Conservation (phyloP, 2,329 filamentous ascomycete genomes). For the Thyridium curvatum region DNA sequence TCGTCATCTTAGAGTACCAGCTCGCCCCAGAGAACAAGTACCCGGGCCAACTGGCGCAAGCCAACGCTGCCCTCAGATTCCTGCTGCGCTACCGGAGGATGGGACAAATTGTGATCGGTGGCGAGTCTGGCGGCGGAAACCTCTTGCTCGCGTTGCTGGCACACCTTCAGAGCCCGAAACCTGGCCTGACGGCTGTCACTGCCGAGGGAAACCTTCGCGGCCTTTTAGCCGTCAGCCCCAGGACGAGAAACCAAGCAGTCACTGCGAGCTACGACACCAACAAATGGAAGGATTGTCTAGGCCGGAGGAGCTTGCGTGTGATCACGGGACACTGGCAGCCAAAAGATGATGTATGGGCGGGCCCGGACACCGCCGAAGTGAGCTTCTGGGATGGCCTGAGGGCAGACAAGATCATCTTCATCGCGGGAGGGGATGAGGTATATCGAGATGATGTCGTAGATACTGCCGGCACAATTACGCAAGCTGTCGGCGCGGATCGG, state of each 20-base stretch:
- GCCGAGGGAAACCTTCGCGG: constrained; percentile 6
- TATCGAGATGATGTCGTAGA: constrained; percentile 9
- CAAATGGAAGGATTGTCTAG: constrained; percentile 11
- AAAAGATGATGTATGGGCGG: constrained; percentile 10
- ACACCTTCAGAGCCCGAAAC: constrained; percentile 11
- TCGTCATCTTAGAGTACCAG: constrained; percentile 15
- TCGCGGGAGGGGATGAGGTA: constrained; percentile 10
- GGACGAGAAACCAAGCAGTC: constrained; percentile 10
- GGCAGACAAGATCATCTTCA: constrained; percentile 7
- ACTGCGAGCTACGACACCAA: constrained; percentile 11
- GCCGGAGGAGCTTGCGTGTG: constrained; percentile 2
- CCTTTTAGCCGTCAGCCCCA: constrained; percentile 11
- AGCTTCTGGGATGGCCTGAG: constrained; percentile 8
- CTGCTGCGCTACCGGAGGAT: constrained; percentile 8
- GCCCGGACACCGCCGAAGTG: constrained; percentile 6
- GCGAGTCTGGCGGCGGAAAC: constrained; percentile 15
- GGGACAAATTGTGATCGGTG: constrained; percentile 11
- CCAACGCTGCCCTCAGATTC: constrained; percentile 9
- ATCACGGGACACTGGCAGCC: constrained; percentile 9
- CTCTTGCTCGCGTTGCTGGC: constrained; percentile 11
- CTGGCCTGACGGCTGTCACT: constrained; percentile 8
- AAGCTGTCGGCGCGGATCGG: constrained; percentile 1
- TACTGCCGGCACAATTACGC: constrained; percentile 8
- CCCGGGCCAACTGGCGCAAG: constrained; percentile 14
- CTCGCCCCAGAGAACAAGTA: constrained; percentile 13